phyloP scores from a whole-genome alignment of 2,329 filamentous ascomycete genomes.

The Cadophora luteo-olivacea region DNA sequence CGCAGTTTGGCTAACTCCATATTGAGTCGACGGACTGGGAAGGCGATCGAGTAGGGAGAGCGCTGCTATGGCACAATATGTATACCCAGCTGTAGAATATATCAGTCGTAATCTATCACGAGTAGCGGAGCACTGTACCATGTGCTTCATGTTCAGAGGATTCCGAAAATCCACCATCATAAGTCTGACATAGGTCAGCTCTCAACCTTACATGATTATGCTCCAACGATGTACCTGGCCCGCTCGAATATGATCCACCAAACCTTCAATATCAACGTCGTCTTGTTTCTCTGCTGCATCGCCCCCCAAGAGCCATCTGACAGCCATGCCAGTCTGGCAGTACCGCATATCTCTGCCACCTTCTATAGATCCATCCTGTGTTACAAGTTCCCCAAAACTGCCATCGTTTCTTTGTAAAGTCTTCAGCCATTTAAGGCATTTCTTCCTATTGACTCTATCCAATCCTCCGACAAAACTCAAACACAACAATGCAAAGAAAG shows the following conservation, averaged over 20 bases:
- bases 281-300: conserved; percentile 65
- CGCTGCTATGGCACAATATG: conserved; percentile 84
- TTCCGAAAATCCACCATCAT: conserved; percentile 45
- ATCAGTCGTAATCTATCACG: conserved; percentile 28
- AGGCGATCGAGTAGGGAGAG: conserved; percentile 68
- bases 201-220: conserved; percentile 3
- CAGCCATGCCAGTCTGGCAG: conserved; percentile 82
- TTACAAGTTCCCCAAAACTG: conserved; percentile 86
- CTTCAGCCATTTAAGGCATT: conserved; percentile 76
- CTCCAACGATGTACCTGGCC: conserved; percentile 57
- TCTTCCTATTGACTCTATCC: conserved; percentile 67
- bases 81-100: conserved; percentile 73
- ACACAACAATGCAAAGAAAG: conserved; percentile 83
- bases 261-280: conserved; percentile 76
- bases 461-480: conserved; percentile 68
- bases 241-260: conserved; percentile 73
- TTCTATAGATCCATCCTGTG: conserved; percentile 62
- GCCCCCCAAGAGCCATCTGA: conserved; percentile 82
- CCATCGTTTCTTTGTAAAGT: conserved; percentile 82
- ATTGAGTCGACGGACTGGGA: conserved; percentile 28
- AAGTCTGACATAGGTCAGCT: conserved; percentile 40
- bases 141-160: conserved; percentile 44
- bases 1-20: neutral
- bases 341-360: conserved; percentile 87
- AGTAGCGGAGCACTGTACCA: conserved; percentile 35